These are phyloP conservation scores for Blastobotrys terrestris DNA, from an alignment of 805 yeast genomes.

Conservation along the genomic window DNA sequence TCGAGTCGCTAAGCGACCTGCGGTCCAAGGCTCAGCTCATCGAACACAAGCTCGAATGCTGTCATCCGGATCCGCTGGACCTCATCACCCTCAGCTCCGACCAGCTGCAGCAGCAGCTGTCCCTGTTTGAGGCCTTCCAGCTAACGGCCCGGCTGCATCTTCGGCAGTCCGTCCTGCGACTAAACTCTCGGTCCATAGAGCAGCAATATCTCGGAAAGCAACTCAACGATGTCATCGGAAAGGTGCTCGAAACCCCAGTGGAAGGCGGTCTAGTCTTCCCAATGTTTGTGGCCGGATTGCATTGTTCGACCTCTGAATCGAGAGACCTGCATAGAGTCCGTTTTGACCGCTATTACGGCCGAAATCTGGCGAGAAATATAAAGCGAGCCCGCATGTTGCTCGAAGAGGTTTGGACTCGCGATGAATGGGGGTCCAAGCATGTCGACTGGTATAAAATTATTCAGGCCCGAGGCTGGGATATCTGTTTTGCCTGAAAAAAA, in stretches of 20 bases:
- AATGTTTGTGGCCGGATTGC: slow-evolving; percentile 69
- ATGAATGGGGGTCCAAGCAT: slow-evolving; percentile 47
- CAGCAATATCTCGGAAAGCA: slow-evolving; percentile 53
- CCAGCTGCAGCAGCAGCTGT: slow-evolving; percentile 60
- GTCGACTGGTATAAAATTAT: slow-evolving; percentile 72
- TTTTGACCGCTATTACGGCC: slow-evolving; percentile 48
- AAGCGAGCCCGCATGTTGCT: slow-evolving; percentile 37
- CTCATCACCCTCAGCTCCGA: slow-evolving; percentile 34
- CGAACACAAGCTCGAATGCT: slow-evolving; percentile 43
- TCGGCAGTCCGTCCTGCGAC: slow-evolving; percentile 54
- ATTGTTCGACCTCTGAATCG: slow-evolving; percentile 48
- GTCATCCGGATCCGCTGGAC: slow-evolving; percentile 48
- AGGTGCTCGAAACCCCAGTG: slow-evolving; percentile 56
- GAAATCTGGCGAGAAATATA: slow-evolving; percentile 65
- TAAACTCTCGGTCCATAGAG: slow-evolving; percentile 58
- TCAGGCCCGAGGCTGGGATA: slow-evolving; percentile 65
- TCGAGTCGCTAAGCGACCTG: slow-evolving; percentile 13
- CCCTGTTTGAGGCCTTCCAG: slow-evolving; percentile 67
- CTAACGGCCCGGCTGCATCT: slow-evolving; percentile 61
- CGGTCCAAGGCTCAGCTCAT: slow-evolving; percentile 29
- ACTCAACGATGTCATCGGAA: slow-evolving; percentile 50
- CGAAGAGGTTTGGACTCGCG: slow-evolving; percentile 39
- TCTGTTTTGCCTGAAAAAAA: slow-evolving; percentile 54
- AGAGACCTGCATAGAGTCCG: slow-evolving; percentile 46
- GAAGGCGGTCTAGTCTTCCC: slow-evolving; percentile 75